phyloP scores from a whole-genome alignment of 805 yeast genomes.

The Yamadazyma tumulicola region DNA sequence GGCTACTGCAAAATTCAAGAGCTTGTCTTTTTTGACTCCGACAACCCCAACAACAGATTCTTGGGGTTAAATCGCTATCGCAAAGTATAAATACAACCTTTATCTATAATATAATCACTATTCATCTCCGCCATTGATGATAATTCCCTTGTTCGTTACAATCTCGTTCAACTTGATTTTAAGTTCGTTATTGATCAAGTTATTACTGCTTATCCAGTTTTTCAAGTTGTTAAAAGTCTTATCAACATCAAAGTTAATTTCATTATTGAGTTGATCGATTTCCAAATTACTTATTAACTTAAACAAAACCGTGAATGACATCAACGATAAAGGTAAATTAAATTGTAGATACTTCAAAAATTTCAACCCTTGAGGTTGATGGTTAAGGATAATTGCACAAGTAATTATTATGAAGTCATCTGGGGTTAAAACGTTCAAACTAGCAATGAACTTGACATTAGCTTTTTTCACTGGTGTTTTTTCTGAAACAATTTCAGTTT shows the following conservation, averaged over 20 bases:
- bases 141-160: constrained; percentile 30
- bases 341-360: constrained; percentile 20
- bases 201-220: constrained; percentile 29
- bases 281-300: constrained; percentile 15
- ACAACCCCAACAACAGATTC: too few relatives aligned
- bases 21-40: too few relatives aligned
- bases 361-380: constrained; percentile 15
- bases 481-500: not conserved
- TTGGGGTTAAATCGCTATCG: too few relatives aligned
- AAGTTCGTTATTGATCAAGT: constrained; percentile 18
- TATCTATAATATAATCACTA: too few relatives aligned
- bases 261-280: not conserved
- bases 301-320: constrained; percentile 32
- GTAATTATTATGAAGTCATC: constrained; percentile 32
- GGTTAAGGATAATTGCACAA: constrained; percentile 23
- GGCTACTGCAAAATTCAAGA: too few relatives aligned
- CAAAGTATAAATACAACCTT: too few relatives aligned
- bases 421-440: constrained; percentile 30
- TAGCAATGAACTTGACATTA: constrained; percentile 23
- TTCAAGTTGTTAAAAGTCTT: constrained; percentile 14
- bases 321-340: constrained; percentile 20
- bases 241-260: constrained; percentile 13
- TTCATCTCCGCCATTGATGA: constrained; percentile 24
- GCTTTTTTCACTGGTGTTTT: constrained; percentile 14
- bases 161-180: constrained; percentile 26